Evolutionary conservation across 1,139 yeast species (phyloP), one percentile per base, ranked within the genome.

Genomic region (Candida sojae): DNA sequence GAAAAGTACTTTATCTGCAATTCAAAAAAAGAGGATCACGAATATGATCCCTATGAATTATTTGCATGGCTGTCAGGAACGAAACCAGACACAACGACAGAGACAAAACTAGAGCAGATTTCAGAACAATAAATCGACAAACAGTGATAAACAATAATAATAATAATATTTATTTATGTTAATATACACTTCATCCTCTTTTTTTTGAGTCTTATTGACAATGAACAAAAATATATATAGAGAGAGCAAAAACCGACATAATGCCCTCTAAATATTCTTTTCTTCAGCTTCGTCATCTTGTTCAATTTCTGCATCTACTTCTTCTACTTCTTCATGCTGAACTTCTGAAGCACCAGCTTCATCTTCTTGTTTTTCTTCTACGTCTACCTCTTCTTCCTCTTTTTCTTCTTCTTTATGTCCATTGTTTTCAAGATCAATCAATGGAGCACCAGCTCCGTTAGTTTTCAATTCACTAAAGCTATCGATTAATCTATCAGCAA

Each of bases 1-100:
- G 97, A 91, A 61, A 33, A 68, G 83, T 51, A 90, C 87, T 62
- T 88, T 58, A 77, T 93, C 2, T 88, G 92, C 42, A 62, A 71
- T 33, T 71, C 73, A 9, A 83, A 82, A 59, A 70, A 50, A 41
- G 57, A 63, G 31, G 71, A 71, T 36, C 54, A 60, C 10, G 53
- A 42, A 8, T 71, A 79, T 6, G 83, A 84, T 49, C 79, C 80
- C 52, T 46, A 70, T 13, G 61, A 63, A 11, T 82, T 83, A 2
- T 85, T 80, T 57, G 29, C 29, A 2, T 26, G 29, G 29, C 29
- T 6, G 29, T 6, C 29, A 26, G 9, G 9, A 26, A 6, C 29
- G 6, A 8, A 26, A 26, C 29, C 29, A 26, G 29, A 26, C 9
- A 26, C 29, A 26, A 26, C 29, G 9, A 26, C 6, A 6, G 29